phyloP scores from a whole-genome alignment of 108 stramenopile species.

The Nannochloropsis salina region DNA sequence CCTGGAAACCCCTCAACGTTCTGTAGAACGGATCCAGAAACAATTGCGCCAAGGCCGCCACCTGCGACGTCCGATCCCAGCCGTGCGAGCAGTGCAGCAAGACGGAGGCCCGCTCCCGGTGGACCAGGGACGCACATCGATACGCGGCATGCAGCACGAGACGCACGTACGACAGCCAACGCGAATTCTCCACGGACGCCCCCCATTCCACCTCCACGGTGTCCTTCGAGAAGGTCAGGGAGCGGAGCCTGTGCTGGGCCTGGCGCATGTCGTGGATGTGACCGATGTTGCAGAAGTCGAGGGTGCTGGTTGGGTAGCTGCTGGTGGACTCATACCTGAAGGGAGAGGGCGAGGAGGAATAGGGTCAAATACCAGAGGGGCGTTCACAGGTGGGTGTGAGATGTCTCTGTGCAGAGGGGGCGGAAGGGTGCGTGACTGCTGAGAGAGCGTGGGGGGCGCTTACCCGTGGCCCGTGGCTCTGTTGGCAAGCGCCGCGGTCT shows the following conservation, averaged over 20 bases:
- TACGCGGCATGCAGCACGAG: slow-evolving; percentile 75
- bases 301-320: slow-evolving; percentile 47
- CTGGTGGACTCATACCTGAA: slow-evolving; percentile 26
- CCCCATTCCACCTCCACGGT: slow-evolving; percentile 31
- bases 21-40: slow-evolving; percentile 94
- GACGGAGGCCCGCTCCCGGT: slow-evolving; percentile 74
- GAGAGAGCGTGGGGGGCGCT: too few species aligned
- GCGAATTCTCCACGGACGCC: slow-evolving; percentile 47
- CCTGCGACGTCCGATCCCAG: slow-evolving; percentile 97
- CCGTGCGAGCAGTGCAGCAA: slow-evolving; percentile 96
- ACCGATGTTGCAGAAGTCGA: slow-evolving; percentile 57
- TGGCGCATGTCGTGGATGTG: slow-evolving; percentile 60
- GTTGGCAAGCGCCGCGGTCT: slow-evolving; percentile 58
- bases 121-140: slow-evolving; percentile 74
- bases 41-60: slow-evolving; percentile 75
- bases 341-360: background rate
- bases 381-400: too few species aligned
- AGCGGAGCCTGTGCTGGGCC: background rate
- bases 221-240: background rate
- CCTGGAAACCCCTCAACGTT: slow-evolving; percentile 79
- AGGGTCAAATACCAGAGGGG: too few species aligned
- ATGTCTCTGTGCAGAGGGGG: too few species aligned
- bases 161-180: slow-evolving; percentile 80
- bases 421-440: too few species aligned
- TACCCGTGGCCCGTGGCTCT: slow-evolving; percentile 43